Base-by-base conservation (phyloP, 2,329 filamentous ascomycete species). In the Stachybotrys elegans region DNA sequence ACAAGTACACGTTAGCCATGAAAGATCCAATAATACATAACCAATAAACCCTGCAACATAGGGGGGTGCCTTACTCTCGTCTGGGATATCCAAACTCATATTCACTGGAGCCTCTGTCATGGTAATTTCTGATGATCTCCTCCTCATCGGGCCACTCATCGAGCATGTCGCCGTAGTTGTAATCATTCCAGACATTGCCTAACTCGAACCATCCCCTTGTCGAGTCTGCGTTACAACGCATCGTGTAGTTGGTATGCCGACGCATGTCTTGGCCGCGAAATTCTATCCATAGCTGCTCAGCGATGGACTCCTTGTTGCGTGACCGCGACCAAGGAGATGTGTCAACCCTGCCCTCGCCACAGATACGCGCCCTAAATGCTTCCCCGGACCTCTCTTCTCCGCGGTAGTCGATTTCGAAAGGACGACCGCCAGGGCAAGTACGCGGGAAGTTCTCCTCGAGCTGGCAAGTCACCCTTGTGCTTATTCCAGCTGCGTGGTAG, bases 141-240 rank as follows among this genome's bases (percentile, higher is more conserved):
- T 42, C 1, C 9, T 29, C 4, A 0, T 27, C 45, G 13, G 48
- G 45, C 41, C 48, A 48, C 1, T 34, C 9, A 11, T 48, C 43
- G 7, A 45, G 31, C 3, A 53, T 20, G 2, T 38, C 42, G 0
- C 50, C 46, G 2, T 34, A 4, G 0, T 4, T 21, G 9, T 34
- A 36, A 4, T 40, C 14, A 9, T 51, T 53, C 16, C 19, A 22
- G 13, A 34, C n/a, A 5, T 36, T 55, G 2, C 41, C 27, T 5
- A 55, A 43, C 17, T 52, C 40, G n/a, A 53, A 48, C 31, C 35
- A 55, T 2, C 45, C 52, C 22, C 47, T 43, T 13, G 40, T 48
- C 17, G 52, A 51, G n/a, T 42, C 27, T 16, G 37, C 46, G 5
- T 53, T 41, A 14, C 43, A 46, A 13, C 22, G 37, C 1, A 48